Evolutionary conservation across 2,329 filamentous ascomycete species (phyloP).

Genomic region (Cordyceps cicadae): DNA sequence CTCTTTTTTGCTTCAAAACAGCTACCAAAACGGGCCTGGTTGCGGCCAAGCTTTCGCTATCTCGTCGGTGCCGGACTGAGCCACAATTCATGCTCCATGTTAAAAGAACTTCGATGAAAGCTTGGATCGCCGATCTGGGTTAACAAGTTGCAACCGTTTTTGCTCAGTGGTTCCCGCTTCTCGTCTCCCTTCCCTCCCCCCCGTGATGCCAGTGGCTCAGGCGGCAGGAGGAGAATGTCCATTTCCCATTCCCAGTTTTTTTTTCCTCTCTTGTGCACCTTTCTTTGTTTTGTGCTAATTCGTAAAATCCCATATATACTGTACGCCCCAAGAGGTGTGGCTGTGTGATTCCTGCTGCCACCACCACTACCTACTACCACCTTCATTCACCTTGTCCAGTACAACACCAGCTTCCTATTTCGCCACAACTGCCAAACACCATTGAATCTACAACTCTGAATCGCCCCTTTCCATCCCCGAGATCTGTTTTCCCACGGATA

Average conservation of each 20-base stretch:
- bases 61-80: not conserved
- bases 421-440: not conserved
- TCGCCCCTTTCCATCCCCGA: not conserved
- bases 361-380: not conserved
- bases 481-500: not conserved
- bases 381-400: not conserved
- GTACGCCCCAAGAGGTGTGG: constrained; percentile 6
- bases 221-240: not conserved
- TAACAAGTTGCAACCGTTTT: not conserved
- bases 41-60: not conserved
- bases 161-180: not conserved
- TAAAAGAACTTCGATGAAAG: not conserved
- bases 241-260: not conserved
- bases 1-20: not conserved
- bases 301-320: constrained; percentile 5
- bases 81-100: not conserved
- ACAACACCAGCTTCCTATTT: not conserved
- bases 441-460: not conserved
- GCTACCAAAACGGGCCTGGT: too few species aligned
- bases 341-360: not conserved
- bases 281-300: not conserved
- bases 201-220: constrained; percentile 2
- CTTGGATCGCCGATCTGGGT: not conserved
- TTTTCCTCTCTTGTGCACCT: not conserved
- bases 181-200: not conserved